Base-by-base conservation (phyloP, 2,329 filamentous ascomycete genomes). In the Escovopsis sp. region DNA sequence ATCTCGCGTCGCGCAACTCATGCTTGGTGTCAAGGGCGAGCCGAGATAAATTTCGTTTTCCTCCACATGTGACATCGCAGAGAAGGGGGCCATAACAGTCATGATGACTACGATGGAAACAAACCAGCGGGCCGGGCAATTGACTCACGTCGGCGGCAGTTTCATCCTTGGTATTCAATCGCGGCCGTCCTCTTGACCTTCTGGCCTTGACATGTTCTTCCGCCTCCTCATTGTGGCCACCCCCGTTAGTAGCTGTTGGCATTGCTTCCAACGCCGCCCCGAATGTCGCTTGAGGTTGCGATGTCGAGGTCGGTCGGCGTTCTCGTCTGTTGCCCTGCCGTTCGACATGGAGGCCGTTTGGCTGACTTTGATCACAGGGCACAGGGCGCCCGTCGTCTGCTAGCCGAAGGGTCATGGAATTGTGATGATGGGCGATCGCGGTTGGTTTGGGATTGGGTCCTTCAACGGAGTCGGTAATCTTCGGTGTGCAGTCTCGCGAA, bases 151-250 rank as follows among this genome's bases (percentile, higher is more conserved):
- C 84, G 41, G 75, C 77, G 46, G 82, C 77, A 20, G 80, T 87
- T 59, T 85, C 77, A 59, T 89, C 83, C 46, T 77, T 76, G n/a
- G 76, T 75, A 50, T 88, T 79, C 13, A 91, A 68, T 39, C 84
- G 68, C 6, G 85, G 85, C 42, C 85, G 71, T 7, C 85, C 85
- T 54, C 85, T 70, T 14, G 76, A 66, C 51, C 81, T 76, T 57
- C 75, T 79, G 51, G 66, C 68, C 38, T 66, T 64, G 39, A 67
- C 65, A 2, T 64, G 62, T 1, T 68, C 62, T 1, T 63, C 61
- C 1, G 61, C 58, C 2, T 47, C 52, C 13, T 53, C 51, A 1
- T 45, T 35, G 1, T 37, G 29, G 14, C 41, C 39, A 7, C 51
- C 53, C 5, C 48, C 47, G 9, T 36, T 33, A 29, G 47, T 33